phyloP scores from a whole-genome alignment of 2,329 filamentous ascomycete species.

The Lithohypha guttulata region DNA sequence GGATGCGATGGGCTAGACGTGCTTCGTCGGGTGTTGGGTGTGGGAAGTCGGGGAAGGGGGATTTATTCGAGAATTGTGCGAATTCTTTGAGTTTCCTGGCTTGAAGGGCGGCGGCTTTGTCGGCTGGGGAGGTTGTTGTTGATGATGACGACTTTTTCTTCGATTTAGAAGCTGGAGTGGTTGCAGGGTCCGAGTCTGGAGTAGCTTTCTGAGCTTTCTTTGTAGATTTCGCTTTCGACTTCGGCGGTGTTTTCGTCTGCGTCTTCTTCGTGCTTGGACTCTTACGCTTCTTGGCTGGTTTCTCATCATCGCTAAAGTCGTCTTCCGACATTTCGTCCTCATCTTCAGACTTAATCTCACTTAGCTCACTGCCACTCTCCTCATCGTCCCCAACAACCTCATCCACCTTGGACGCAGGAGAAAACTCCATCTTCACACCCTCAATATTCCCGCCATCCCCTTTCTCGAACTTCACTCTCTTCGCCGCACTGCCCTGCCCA shows the following conservation, averaged over 20 bases:
- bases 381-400: neutral
- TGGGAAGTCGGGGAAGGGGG: constrained; percentile 56
- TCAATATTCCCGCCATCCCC: neutral
- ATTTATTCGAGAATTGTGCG: constrained; percentile 38
- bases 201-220: neutral
- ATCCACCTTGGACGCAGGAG: too few species aligned
- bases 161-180: neutral
- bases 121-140: neutral
- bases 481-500: neutral
- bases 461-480: constrained; percentile 7
- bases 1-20: constrained; percentile 54
- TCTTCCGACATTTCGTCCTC: neutral
- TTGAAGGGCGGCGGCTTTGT: constrained; percentile 11
- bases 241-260: neutral
- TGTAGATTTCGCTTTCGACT: neutral
- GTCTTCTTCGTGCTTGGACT: too few species aligned
- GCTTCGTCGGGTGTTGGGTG: constrained; percentile 60
- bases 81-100: constrained; percentile 27
- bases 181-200: neutral
- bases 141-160: neutral
- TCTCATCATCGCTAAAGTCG: neutral
- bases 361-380: constrained; percentile 1
- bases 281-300: too few species aligned
- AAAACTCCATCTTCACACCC: neutral
- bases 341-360: neutral